Base-by-base conservation (phyloP, 176 grass and related monocot species). In the Saccharum spontaneum region DNA sequence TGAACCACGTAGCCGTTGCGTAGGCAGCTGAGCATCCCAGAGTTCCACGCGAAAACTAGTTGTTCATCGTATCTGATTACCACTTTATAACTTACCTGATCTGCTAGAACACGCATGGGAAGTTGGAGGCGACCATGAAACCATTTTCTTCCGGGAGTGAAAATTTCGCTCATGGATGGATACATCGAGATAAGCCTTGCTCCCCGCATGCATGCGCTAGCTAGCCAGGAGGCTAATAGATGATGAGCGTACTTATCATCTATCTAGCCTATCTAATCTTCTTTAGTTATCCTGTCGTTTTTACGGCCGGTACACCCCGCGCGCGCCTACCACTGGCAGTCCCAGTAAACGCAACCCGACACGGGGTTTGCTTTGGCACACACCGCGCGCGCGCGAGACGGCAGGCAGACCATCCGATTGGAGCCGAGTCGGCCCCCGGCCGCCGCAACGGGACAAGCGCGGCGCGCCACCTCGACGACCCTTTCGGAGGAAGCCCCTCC, bases 391-490 rank as follows among this genome's bases (percentile, higher is more conserved):
- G 15, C 12, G 10, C 20, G 3, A 15, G 22, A 44, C 41, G 40
- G 3, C 18, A 40, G 36, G 3, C 15, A 9, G 52, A 1, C 69
- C 24, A 73, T 23, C 10, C 14, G 71, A 73, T 17, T 54, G 34
- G 23, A 49, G 34, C 3, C 20, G 38, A 12, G 4, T 26, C 12
- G 69, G 22, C 8, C 16, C 16, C 4, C 13, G 8, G 64, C 6
- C 79, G 20, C 45, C 24, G 59, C 38, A 90, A 83, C 67, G 69
- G 60, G 80, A 87, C 89, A 90, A 87, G 72, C 49, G 30, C 33
- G 31, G 69, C 48, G 60, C 69, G 85, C 89, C 89, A 91, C 85
- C 76, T 84, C 89, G 63, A 63, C 76, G 48, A 39, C 37, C 60
- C 74, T 75, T 90, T 33, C 68, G 38, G 5, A 30, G n/a, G 60